Evolutionary conservation across 2,329 filamentous ascomycete species (phyloP).

Genomic region (Sporothrix variecibatus): DNA sequence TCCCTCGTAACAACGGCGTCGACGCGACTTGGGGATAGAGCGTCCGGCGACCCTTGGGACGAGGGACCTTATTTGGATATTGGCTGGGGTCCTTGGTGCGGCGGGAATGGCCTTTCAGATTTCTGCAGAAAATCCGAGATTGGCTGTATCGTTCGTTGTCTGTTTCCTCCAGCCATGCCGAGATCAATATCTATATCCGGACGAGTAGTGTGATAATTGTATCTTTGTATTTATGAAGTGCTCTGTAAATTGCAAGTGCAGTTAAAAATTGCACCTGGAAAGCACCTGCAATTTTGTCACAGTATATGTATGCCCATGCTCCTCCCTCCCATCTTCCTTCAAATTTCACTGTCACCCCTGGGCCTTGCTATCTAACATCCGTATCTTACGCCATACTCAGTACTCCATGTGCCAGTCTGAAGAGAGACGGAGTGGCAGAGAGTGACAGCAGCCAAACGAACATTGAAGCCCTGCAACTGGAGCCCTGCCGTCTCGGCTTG

Average conservation of each 20-base stretch:
- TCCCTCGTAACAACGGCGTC: not conserved
- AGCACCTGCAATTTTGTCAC: conserved; percentile 1
- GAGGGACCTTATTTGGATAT: not conserved
- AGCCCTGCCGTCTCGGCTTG: not conserved
- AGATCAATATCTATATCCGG: not conserved
- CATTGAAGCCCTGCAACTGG: not conserved
- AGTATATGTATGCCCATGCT: not conserved
- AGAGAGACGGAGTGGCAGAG: not conserved
- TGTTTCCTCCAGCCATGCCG: no score
- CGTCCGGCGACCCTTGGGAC: not conserved
- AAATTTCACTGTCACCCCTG: not conserved
- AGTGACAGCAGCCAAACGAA: not conserved
- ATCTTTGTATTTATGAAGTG: not conserved
- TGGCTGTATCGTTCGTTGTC: not conserved
- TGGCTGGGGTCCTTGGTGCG: not conserved
- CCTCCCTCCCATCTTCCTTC: not conserved
- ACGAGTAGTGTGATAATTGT: not conserved
- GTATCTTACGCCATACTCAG: not conserved
- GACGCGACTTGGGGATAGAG: not conserved
- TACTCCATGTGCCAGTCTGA: not conserved
- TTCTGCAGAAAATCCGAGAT: conserved; percentile 13
- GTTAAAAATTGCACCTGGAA: not conserved
- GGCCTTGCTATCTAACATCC: not conserved
- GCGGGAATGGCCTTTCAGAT: not conserved
- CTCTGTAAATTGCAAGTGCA: not conserved